Conservation (phyloP, 2,329 filamentous ascomycete genomes). For the Phoma sp. region DNA sequence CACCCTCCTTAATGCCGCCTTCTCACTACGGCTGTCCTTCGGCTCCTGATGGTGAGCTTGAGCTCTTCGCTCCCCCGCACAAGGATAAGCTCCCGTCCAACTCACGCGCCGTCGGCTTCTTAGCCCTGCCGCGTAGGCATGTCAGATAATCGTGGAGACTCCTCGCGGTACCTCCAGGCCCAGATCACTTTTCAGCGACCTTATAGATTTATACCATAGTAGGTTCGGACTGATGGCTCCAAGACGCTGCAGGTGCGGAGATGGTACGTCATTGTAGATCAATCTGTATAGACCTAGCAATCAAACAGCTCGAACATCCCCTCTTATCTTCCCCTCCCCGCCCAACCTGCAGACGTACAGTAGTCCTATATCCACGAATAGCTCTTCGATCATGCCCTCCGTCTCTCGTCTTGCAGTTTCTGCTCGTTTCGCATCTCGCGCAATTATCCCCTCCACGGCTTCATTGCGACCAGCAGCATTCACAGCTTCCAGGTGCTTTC, state of each 20-base stretch:
- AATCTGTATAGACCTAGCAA: constrained; percentile 12
- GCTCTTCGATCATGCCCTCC: constrained; percentile 32
- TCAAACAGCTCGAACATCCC: constrained; percentile 21
- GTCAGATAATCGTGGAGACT: constrained; percentile 4
- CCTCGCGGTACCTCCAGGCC: neutral
- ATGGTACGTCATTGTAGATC: constrained; percentile 19
- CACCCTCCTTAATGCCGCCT: neutral
- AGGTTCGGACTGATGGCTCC: constrained; percentile 12
- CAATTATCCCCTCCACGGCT: constrained; percentile 34
- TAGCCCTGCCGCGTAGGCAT: neutral
- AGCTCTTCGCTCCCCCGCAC: constrained; percentile 5
- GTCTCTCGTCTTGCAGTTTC: constrained; percentile 40
- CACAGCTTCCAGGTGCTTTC: constrained; percentile 36
- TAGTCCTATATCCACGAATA: constrained; percentile 21
- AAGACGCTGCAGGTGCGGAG: constrained; percentile 14
- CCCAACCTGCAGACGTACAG: constrained; percentile 19
- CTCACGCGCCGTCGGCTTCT: neutral
- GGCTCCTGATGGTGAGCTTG: neutral
- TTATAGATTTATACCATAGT: constrained; percentile 1
- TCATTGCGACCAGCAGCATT: constrained; percentile 28
- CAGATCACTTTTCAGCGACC: neutral
- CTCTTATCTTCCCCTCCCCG: constrained; percentile 25
- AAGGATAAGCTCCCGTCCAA: constrained; percentile 6
- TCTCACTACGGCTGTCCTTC: neutral
- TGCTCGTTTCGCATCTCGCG: constrained; percentile 39